Evolutionary conservation across 192 early-diverging fungal species (phyloP), one percentile per base, ranked within the genome.

Genomic region (Allomyces macrogynus): DNA sequence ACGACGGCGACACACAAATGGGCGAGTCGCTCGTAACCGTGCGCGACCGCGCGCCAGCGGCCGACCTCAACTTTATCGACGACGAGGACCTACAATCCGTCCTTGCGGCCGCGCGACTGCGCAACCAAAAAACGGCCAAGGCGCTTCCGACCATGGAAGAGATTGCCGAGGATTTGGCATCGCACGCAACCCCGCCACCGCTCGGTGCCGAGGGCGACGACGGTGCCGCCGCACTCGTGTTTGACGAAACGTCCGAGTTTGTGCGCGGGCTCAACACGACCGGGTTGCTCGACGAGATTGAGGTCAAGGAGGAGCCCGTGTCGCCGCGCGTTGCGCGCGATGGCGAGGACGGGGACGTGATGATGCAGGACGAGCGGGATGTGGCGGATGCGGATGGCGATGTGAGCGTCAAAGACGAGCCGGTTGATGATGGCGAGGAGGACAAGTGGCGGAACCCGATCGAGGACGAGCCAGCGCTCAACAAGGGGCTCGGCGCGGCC

Each of bases 71-170:
- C 68, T 86, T 86, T 77, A 91, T 94, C 18, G 95, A 97, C 67
- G 95, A 97, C 69, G 93, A 95, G 67, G 95, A 97, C 63, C 69
- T 97, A 54, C 92, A 95, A 66, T 70, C 73, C 23, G 89, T 92
- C 11, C 72, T 97, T n/a, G 83, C 91, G 0, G 73, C 81, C 11
- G 77, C 89, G 14, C 78, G 95, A 43, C 71, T 81, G 0, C 74
- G 74, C 11, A 80, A 79, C 61, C 82, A 89, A 72, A 73, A 68
- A 44, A 27, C 70, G 54, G 57, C 67, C 1, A 63, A 73, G 60
- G 75, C 76, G 18, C 69, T 70, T 14, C 68, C 74, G 40, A 78
- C 75, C 11, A 75, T 78, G 7, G 82, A 88, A 64, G 81, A 84
- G 60, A 86, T 88, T 24, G 82, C 83, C 63, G 62, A 67, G 49